phyloP scores from a whole-genome alignment of 495 filamentous ascomycete genomes.

The Talaromyces trachyspermus region DNA sequence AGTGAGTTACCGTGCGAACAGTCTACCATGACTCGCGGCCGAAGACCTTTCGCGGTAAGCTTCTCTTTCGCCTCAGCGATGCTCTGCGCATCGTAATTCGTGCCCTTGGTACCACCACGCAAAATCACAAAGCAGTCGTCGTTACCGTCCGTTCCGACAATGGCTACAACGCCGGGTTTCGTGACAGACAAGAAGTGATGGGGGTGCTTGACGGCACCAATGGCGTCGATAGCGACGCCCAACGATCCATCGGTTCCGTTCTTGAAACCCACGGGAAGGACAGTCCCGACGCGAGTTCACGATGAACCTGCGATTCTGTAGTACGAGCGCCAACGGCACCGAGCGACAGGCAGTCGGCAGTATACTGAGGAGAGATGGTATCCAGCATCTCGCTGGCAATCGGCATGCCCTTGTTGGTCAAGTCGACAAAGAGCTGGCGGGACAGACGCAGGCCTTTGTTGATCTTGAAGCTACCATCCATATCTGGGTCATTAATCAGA shows the following conservation, averaged over 20 bases:
- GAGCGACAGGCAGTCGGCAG: constrained; percentile 87
- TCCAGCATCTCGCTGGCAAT: constrained; percentile 97
- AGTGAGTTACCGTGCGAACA: constrained; percentile 95
- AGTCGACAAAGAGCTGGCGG: constrained; percentile 87
- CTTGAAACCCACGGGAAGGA: constrained; percentile 98
- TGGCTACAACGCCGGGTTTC: constrained; percentile 93
- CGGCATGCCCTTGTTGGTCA: constrained; percentile 95
- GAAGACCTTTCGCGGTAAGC: constrained; percentile 56
- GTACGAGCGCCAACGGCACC: constrained; percentile 94
- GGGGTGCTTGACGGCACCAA: constrained; percentile 84
- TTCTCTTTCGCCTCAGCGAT: constrained; percentile 69
- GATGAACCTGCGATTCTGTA: constrained; percentile 91
- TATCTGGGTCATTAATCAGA: constrained; percentile 97
- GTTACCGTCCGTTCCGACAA: constrained; percentile 92
- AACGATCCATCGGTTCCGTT: constrained; percentile 95
- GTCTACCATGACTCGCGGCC: constrained; percentile 87
- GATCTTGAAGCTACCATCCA: constrained; percentile 97
- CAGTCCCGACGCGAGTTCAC: constrained; percentile 87
- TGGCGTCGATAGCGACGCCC: constrained; percentile 89
- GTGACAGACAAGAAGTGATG: constrained; percentile 99
- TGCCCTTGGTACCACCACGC: constrained; percentile 84
- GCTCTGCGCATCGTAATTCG: constrained; percentile 86
- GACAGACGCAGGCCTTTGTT: constrained; percentile 90
- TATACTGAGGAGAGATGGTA: constrained; percentile 96
- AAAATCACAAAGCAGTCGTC: constrained; percentile 98